Percentiles rank a stretch among this genome's conserved stretches.
These are phyloP conservation scores for Acanthamoeba pearcei DNA, from an alignment of 208 protist species.

Conservation along the genomic window DNA sequence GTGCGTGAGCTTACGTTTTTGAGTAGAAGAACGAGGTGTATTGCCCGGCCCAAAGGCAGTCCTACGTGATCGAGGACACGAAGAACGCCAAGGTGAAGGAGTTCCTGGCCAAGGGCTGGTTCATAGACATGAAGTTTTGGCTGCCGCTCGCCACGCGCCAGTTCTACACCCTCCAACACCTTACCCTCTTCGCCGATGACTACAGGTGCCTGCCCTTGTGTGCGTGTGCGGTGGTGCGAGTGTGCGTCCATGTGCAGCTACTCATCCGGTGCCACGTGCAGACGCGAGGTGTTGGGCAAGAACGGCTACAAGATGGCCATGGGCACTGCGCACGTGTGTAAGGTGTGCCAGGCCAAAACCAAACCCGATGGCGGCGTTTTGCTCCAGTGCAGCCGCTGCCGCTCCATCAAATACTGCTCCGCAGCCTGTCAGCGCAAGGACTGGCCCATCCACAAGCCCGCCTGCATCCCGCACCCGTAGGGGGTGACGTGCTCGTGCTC, in stretches of 20 bases:
- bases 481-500: too few relatives aligned
- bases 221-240: too few relatives aligned
- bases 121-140: not conserved
- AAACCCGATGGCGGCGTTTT: not conserved
- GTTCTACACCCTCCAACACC: conserved; percentile 1
- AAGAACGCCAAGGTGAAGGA: not conserved
- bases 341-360: not conserved
- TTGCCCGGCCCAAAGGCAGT: not conserved
- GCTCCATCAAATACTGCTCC: not conserved
- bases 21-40: not conserved
- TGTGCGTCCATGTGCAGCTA: too few relatives aligned
- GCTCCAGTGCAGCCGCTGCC: conserved; percentile 28
- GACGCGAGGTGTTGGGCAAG: not conserved
- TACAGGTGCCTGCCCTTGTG: not conserved
- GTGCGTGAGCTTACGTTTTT: not conserved
- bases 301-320: not conserved
- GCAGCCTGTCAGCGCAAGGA: not conserved
- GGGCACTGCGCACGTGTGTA: not conserved
- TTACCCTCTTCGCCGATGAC: conserved; percentile 1
- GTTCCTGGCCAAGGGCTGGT: not conserved
- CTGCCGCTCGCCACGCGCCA: not conserved
- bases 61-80: not conserved
- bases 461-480: not conserved
- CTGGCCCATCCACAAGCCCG: conserved; percentile 10
- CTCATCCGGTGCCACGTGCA: not conserved